phyloP scores from a whole-genome alignment of 169 alveolate species.

The Plasmodium cynomolgi region DNA sequence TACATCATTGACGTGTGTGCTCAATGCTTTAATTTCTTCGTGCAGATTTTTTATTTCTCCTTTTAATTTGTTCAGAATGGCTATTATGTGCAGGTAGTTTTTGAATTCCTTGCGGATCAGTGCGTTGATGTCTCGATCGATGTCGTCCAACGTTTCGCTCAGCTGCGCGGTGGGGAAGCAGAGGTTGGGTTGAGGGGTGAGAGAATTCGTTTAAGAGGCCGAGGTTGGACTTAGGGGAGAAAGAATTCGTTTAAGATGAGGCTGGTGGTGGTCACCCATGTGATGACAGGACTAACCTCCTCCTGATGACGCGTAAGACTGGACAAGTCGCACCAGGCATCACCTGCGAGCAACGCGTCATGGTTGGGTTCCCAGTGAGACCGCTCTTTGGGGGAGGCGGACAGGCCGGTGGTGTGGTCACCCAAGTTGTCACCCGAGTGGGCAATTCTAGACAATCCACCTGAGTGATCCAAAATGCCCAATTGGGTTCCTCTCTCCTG shows the following conservation, averaged over 20 bases:
- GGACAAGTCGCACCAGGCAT: neutral
- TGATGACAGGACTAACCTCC: neutral
- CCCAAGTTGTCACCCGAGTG: no score
- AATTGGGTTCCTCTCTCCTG: neutral
- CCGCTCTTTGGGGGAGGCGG: neutral
- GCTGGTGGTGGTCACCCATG: neutral
- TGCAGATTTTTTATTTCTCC: constrained; percentile 15
- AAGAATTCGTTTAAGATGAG: neutral
- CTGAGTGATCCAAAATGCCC: neutral
- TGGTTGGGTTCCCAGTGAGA: neutral
- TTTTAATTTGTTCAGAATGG: neutral
- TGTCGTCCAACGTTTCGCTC: constrained; percentile 2
- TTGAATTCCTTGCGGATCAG: neutral
- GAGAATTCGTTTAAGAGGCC: neutral
- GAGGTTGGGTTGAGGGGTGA: neutral
- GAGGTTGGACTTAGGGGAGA: neutral
- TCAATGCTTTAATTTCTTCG: neutral
- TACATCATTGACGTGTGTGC: neutral
- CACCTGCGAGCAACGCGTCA: neutral
- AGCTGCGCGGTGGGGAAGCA: neutral
- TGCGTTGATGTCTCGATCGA: neutral
- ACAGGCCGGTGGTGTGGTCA: neutral
- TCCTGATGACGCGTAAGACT: neutral
- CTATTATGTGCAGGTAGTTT: neutral
- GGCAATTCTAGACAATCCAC: no score